Percentiles rank a stretch among this genome's conserved stretches.
Evolutionary conservation across 139 green algal species (phyloP).

Genomic region (Astrephomene gubernaculifera): DNA sequence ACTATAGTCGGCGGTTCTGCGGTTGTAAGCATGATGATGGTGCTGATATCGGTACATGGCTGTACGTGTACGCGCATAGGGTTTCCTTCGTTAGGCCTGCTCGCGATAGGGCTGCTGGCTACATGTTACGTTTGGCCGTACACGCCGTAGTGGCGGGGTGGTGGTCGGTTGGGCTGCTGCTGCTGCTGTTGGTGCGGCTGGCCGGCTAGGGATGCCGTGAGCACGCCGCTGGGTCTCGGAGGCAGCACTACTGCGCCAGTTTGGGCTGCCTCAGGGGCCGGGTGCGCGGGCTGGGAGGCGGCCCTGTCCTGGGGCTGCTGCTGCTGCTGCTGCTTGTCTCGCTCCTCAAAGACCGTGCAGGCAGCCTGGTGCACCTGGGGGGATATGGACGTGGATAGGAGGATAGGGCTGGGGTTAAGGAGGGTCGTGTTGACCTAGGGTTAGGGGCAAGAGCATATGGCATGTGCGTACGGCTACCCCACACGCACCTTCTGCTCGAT

Average conservation of each 20-base stretch:
- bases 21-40: no score
- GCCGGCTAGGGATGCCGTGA: not conserved
- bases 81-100: no score
- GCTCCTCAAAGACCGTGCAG: not conserved
- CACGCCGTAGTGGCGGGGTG: constrained; percentile 2
- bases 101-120: no score
- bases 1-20: no score
- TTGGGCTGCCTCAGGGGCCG: not conserved
- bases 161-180: not conserved
- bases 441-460: no score
- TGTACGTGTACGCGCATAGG: no score
- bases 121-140: not conserved
- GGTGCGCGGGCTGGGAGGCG: not conserved
- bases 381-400: no score
- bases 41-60: no score
- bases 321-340: constrained; percentile 33
- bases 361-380: constrained; percentile 10
- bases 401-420: no score
- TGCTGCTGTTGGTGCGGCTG: constrained; percentile 21
- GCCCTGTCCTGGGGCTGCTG: no score
- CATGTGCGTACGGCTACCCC: no score
- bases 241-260: not conserved
- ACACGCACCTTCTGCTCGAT: constrained; percentile 16
- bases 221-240: not conserved
- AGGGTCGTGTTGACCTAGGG: no score